phyloP scores from a whole-genome alignment of 768 basidiomycete species.

The Mycena capillaripes region DNA sequence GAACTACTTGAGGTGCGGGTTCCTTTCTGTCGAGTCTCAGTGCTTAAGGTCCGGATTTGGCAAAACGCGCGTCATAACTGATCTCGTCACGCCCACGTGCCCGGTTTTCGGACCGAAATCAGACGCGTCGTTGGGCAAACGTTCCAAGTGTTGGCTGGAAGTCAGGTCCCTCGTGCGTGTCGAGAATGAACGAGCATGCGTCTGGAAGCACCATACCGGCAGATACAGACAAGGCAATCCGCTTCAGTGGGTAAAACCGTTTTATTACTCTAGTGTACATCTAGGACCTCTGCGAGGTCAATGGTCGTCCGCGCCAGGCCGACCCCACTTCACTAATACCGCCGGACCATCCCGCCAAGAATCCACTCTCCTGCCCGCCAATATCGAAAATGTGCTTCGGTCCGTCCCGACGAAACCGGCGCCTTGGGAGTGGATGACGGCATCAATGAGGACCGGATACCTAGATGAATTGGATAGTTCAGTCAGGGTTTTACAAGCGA shows the following conservation, averaged over 20 bases:
- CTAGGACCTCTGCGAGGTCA: not conserved
- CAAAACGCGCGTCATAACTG: not conserved
- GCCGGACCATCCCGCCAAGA: constrained; percentile 62
- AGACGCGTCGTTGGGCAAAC: not conserved
- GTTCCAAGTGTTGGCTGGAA: no score
- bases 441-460: constrained; percentile 57
- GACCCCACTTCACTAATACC: constrained; percentile 51
- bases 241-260: no score
- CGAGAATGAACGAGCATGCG: no score
- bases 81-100: not conserved
- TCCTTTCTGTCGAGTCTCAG: not conserved
- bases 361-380: constrained; percentile 61
- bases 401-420: constrained; percentile 65
- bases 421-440: constrained; percentile 61
- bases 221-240: no score
- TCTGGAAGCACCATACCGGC: no score
- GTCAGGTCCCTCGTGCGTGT: no score
- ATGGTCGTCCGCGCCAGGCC: constrained; percentile 24
- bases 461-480: not conserved
- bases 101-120: constrained; percentile 1
- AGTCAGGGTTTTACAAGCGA: not conserved
- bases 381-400: constrained; percentile 60
- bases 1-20: not conserved
- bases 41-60: not conserved
- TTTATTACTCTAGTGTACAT: no score